These are phyloP conservation scores for Ustilago nuda DNA, from an alignment of 1,284 basidiomycete genomes.

Conservation along the genomic window DNA sequence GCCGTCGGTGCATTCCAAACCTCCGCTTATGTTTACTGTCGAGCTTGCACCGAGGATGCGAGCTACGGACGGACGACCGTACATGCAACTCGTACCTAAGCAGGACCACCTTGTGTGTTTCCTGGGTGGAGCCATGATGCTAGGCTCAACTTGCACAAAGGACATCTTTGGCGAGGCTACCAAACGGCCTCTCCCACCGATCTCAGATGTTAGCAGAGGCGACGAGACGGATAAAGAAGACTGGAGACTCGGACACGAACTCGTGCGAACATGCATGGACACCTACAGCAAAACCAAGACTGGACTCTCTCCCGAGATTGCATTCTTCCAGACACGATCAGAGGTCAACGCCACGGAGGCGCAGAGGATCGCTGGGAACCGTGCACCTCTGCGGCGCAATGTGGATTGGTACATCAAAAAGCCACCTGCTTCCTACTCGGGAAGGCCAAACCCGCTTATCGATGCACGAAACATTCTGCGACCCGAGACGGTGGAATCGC, in stretches of 20 bases:
- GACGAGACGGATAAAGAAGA: slow-evolving; percentile 75
- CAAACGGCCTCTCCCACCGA: slow-evolving; percentile 44
- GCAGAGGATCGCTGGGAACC: slow-evolving; percentile 26
- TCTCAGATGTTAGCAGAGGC: slow-evolving; percentile 74
- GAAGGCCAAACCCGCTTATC: slow-evolving; percentile 72
- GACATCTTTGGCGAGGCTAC: slow-evolving; percentile 35
- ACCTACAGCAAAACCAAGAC: slow-evolving; percentile 84
- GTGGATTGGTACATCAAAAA: slow-evolving; percentile 67
- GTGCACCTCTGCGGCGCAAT: slow-evolving; percentile 27
- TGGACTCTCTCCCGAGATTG: slow-evolving; percentile 72
- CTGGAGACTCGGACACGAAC: slow-evolving; percentile 82
- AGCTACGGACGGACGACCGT: slow-evolving; percentile 9
- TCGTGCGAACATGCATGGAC: slow-evolving; percentile 85
- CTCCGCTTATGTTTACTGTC: slow-evolving; percentile 79
- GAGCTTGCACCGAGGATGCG: slow-evolving; percentile 74
- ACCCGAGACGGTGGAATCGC: slow-evolving; percentile 92
- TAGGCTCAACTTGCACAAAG: slow-evolving; percentile 75
- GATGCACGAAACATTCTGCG: slow-evolving; percentile 89
- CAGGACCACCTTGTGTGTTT: slow-evolving; percentile 98
- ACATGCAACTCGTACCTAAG: slow-evolving; percentile 76
- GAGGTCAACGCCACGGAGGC: slow-evolving; percentile 30
- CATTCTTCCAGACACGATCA: slow-evolving; percentile 54
- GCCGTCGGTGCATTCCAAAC: slow-evolving; percentile 66
- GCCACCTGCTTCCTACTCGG: slow-evolving; percentile 35
- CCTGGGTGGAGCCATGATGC: slow-evolving; percentile 88